Evolutionary conservation across 805 yeast species (phyloP).

Genomic region (Monosporozyma unispora): DNA sequence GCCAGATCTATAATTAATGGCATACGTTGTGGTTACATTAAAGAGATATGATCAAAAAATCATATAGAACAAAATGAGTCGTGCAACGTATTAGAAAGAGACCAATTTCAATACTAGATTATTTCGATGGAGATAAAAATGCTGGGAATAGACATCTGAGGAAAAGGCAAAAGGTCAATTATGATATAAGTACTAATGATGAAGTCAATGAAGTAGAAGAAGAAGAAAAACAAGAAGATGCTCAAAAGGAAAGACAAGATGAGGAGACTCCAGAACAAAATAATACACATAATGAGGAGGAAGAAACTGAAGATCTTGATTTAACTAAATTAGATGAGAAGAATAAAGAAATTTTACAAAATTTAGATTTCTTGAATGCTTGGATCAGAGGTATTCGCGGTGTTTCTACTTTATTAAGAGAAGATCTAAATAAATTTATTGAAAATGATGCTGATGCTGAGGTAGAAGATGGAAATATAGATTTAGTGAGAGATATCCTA

Average conservation of each 20-base stretch:
- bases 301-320: not conserved
- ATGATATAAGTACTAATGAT: not conserved
- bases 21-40: no score
- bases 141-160: not conserved
- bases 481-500: not conserved
- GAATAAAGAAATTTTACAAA: not conserved
- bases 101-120: not conserved
- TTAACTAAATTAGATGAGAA: not conserved
- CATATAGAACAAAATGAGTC: no score
- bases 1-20: no score
- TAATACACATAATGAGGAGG: not conserved
- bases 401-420: not conserved
- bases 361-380: not conserved
- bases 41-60: no score
- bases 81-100: not conserved
- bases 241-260: not conserved
- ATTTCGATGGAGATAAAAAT: not conserved
- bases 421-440: not conserved
- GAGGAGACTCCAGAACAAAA: not conserved
- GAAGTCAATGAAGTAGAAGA: not conserved
- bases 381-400: conserved; percentile 1
- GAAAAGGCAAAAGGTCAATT: not conserved
- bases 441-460: no score
- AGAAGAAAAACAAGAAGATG: not conserved
- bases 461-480: no score